Percentiles rank a stretch among this genome's conserved stretches.
Conservation (phyloP, 305 asterid genomes). For the Fraxinus sp. region DNA sequence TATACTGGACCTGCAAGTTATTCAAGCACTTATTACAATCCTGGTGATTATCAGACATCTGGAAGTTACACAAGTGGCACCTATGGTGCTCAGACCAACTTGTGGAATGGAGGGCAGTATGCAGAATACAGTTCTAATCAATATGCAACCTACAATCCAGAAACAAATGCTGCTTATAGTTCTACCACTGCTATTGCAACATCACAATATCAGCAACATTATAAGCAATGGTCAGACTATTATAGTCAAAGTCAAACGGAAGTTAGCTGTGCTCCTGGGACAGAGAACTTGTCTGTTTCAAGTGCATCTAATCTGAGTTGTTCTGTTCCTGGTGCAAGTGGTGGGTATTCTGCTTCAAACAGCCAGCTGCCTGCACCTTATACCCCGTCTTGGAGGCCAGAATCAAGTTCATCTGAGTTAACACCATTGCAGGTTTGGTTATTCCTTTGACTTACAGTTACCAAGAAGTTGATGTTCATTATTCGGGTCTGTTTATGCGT, state of each 20-base stretch:
- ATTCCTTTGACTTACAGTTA: conserved; percentile 28
- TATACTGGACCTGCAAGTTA: conserved; percentile 97
- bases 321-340: conserved; percentile 57
- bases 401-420: conserved; percentile 51
- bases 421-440: conserved; percentile 72
- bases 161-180: conserved; percentile 68
- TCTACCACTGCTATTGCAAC: conserved; percentile 55
- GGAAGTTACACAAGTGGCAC: conserved; percentile 84
- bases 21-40: conserved; percentile 98
- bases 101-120: conserved; percentile 85
- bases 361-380: conserved; percentile 59
- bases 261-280: conserved; percentile 99
- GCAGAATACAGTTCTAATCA: conserved; percentile 64
- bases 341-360: conserved; percentile 58
- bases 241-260: conserved; percentile 86
- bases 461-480: conserved; percentile 13
- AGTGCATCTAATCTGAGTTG: conserved; percentile 49
- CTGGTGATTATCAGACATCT: conserved; percentile 99
- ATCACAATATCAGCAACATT: conserved; percentile 70
- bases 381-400: conserved; percentile 66
- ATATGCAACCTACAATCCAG: conserved; percentile 70
- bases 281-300: conserved; percentile 69
- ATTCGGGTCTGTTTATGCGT: not conserved
- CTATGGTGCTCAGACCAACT: conserved; percentile 67
- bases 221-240: conserved; percentile 93